phyloP scores from a whole-genome alignment of 2,329 filamentous ascomycete species.

The Periconia digitata region DNA sequence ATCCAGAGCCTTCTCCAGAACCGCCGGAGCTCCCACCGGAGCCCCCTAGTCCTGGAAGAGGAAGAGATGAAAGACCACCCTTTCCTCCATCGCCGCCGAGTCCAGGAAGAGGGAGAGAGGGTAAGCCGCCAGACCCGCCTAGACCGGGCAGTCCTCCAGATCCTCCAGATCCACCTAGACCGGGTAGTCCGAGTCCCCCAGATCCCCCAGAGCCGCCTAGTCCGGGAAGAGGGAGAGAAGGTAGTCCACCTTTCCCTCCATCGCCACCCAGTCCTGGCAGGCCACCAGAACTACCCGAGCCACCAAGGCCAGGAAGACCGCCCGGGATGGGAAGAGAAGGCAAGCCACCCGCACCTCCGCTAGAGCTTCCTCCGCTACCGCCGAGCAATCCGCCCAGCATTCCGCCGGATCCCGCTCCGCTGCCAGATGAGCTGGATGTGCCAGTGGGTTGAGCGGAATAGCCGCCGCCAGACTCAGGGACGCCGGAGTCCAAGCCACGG shows the following conservation, averaged over 20 bases:
- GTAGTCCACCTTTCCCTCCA: too few species aligned
- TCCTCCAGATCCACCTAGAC: background rate
- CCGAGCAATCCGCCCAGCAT: too few species aligned
- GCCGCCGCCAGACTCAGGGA: conserved; percentile 2
- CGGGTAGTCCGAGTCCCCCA: background rate
- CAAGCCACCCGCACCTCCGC: background rate
- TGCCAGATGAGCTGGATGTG: too few species aligned
- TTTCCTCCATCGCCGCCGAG: background rate
- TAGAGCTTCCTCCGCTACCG: too few species aligned
- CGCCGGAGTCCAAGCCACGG: background rate
- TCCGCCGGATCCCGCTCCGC: background rate
- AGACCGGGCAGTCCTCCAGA: too few species aligned
- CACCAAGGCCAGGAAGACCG: background rate
- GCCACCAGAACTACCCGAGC: too few species aligned
- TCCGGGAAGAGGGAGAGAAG: background rate
- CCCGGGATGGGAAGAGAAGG: background rate
- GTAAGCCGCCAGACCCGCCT: background rate
- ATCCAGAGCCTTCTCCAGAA: background rate
- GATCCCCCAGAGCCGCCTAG: background rate
- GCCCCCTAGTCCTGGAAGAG: background rate
- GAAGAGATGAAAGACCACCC: background rate
- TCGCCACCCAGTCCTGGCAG: too few species aligned
- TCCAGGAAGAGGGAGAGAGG: background rate
- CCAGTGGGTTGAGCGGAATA: background rate
- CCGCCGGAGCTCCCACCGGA: too few species aligned